phyloP scores from a whole-genome alignment of 257 asterid species.

The Mitragyna speciosa region DNA sequence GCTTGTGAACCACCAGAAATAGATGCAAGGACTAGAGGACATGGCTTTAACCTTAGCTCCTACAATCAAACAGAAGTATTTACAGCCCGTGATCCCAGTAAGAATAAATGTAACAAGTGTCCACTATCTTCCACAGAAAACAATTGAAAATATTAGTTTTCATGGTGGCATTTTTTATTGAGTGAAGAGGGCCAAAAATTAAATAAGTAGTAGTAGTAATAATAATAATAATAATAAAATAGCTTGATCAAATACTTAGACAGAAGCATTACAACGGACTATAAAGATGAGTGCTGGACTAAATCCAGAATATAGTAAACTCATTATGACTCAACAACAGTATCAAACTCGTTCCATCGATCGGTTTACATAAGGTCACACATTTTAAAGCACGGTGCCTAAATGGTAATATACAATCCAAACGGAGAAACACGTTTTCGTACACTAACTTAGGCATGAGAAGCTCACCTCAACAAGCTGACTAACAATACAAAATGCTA shows the following conservation, averaged over 20 bases:
- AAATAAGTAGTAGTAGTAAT: too few species aligned
- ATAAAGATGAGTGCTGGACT: neutral
- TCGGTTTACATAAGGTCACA: neutral
- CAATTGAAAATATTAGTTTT: neutral
- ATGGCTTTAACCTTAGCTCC: conserved; percentile 67
- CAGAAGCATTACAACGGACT: neutral
- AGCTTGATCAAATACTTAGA: neutral
- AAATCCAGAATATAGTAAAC: neutral
- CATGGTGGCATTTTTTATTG: neutral
- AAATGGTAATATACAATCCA: too few species aligned
- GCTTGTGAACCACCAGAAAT: conserved; percentile 91
- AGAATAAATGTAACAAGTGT: too few species aligned
- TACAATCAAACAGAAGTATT: conserved; percentile 24
- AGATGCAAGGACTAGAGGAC: conserved; percentile 76
- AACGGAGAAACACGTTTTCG: too few species aligned
- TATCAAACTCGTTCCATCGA: neutral
- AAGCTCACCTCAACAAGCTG: conserved; percentile 70
- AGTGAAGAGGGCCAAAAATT: neutral
- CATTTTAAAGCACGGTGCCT: too few species aligned
- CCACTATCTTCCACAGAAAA: neutral
- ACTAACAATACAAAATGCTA: conserved; percentile 61
- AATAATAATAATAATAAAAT: too few species aligned
- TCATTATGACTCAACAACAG: neutral
- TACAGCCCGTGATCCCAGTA: conserved; percentile 1
- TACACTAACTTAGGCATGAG: neutral